A percentile compares a stretch with the other conserved stretches of the same genome.
These are phyloP conservation scores for Boletus albobrunnescens DNA, from an alignment of 1,284 basidiomycete genomes.

Conservation along the genomic window DNA sequence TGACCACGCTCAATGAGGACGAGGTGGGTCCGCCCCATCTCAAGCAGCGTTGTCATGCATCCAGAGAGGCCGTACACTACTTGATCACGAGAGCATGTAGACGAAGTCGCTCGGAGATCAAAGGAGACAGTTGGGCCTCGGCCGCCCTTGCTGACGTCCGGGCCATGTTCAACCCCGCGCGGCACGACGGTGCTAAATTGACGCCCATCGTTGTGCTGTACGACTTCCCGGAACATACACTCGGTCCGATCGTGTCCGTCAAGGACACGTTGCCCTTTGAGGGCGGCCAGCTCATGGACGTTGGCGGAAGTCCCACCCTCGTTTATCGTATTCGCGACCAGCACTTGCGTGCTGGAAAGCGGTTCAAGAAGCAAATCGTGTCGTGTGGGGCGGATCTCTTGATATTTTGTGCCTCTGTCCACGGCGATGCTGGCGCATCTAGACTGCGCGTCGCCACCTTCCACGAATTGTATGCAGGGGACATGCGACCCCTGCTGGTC, in stretches of 20 bases:
- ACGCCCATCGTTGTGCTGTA: conserved; percentile 21
- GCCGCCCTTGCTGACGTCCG: conserved; percentile 23
- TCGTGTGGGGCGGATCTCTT: conserved; percentile 28
- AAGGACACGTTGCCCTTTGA: conserved; percentile 19
- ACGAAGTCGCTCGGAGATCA: conserved; percentile 20
- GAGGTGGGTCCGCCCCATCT: conserved; percentile 29
- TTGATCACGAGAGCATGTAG: conserved; percentile 20
- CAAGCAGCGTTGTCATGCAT: conserved; percentile 26
- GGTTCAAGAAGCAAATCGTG: conserved; percentile 26
- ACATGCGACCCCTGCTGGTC: conserved; percentile 26
- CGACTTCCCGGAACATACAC: conserved; percentile 16
- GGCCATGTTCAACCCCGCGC: conserved; percentile 20
- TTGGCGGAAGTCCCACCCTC: conserved; percentile 13
- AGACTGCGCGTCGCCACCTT: conserved; percentile 19
- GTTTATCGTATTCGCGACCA: conserved; percentile 23
- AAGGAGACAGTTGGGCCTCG: conserved; percentile 20
- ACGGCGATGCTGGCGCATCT: neutral
- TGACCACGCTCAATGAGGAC: conserved; percentile 27
- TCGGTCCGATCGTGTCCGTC: conserved; percentile 4
- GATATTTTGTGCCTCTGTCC: conserved; percentile 22
- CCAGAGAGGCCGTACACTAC: conserved; percentile 18
- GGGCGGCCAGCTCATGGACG: conserved; percentile 19
- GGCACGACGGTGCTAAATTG: conserved; percentile 3
- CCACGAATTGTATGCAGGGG: conserved; percentile 23
- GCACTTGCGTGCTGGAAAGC: conserved; percentile 20